phyloP scores from a whole-genome alignment of 2,329 filamentous ascomycete species.

The Ophiostoma sp. region DNA sequence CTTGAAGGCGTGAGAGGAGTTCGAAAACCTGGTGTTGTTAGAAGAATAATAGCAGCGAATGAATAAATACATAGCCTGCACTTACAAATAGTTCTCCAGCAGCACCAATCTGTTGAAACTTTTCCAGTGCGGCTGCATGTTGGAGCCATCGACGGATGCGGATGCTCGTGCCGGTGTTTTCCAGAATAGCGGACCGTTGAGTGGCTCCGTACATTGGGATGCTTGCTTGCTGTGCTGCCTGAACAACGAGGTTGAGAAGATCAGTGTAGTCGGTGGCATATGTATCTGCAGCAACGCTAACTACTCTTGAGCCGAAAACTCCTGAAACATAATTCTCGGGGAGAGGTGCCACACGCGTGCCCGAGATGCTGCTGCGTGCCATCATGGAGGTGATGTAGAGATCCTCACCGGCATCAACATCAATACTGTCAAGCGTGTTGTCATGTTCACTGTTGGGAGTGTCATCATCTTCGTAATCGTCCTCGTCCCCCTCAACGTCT shows the following conservation, averaged over 20 bases:
- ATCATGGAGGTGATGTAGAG: not conserved
- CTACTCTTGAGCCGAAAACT: too few relatives aligned
- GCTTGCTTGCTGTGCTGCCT: too few relatives aligned
- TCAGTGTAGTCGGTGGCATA: too few relatives aligned
- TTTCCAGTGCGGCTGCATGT: not conserved
- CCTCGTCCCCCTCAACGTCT: not conserved
- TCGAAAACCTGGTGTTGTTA: not conserved
- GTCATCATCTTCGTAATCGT: not conserved
- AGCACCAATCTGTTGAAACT: constrained; percentile 6
- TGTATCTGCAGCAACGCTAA: too few relatives aligned
- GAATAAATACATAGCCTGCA: not conserved
- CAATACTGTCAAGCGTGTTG: too few relatives aligned
- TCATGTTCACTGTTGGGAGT: too few relatives aligned
- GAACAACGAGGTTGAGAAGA: too few relatives aligned
- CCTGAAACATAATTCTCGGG: too few relatives aligned
- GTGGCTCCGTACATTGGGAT: too few relatives aligned
- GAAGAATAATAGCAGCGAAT: not conserved
- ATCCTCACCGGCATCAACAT: not conserved
- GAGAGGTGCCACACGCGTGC: not conserved
- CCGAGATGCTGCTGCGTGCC: not conserved
- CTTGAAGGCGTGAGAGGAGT: not conserved
- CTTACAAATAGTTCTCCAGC: constrained; percentile 14
- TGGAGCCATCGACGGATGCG: too few relatives aligned
- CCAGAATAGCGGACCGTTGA: not conserved
- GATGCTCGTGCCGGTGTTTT: too few relatives aligned